phyloP scores from a whole-genome alignment of 306 rosid species.

The Citrullus mucosospermus region DNA sequence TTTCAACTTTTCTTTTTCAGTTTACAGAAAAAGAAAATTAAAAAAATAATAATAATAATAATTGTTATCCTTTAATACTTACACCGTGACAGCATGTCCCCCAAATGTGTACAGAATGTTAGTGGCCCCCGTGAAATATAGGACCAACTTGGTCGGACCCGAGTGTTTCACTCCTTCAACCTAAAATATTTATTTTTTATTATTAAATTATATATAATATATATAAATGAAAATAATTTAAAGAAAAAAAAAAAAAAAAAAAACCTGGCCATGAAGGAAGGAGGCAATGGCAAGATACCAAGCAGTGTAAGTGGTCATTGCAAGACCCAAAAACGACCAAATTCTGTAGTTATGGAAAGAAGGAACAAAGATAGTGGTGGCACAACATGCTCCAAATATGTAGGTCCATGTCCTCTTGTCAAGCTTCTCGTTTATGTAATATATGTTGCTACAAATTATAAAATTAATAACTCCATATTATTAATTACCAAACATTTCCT shows the following conservation, averaged over 20 bases:
- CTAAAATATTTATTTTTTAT: slow-evolving; percentile 11
- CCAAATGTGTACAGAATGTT: slow-evolving; percentile 99
- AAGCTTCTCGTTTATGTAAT: slow-evolving; percentile 85
- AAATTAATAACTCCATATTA: no score
- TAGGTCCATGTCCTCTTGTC: slow-evolving; percentile 99
- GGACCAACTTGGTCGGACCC: slow-evolving; percentile 82
- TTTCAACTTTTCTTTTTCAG: neutral
- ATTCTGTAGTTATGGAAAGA: slow-evolving; percentile 92
- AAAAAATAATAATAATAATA: neutral
- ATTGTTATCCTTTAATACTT: slow-evolving; percentile 16
- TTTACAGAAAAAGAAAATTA: no score
- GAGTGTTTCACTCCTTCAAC: slow-evolving; percentile 87
- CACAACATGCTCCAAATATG: slow-evolving; percentile 97
- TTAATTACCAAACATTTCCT: no score
- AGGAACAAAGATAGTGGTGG: slow-evolving; percentile 94
- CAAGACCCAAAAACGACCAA: slow-evolving; percentile 89
- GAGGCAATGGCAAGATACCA: slow-evolving; percentile 92
- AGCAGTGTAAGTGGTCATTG: slow-evolving; percentile 98
- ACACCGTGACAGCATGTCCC: slow-evolving; percentile 99
- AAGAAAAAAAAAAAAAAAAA: no score
- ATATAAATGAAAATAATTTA: no score
- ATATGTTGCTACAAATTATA: slow-evolving; percentile 54
- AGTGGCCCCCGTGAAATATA: slow-evolving; percentile 97
- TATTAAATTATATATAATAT: no score
- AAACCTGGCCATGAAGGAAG: slow-evolving; percentile 75